Conservation (phyloP, 1,284 basidiomycete genomes). For the Mycena sp. region DNA sequence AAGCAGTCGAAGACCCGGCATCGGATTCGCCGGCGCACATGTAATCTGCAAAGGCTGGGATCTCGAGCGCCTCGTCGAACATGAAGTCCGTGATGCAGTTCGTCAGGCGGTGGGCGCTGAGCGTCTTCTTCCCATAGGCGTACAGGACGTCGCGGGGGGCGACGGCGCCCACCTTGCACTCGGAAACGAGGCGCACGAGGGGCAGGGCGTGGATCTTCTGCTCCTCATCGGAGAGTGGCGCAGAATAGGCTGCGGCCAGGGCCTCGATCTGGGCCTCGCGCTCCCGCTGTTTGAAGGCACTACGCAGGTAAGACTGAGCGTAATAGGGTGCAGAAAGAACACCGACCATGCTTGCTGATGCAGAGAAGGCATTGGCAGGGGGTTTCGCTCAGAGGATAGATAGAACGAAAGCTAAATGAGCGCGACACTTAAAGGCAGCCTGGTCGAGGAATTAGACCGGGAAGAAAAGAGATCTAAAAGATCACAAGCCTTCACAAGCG, state of each 20-base stretch:
- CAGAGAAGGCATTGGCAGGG: constrained; percentile 35
- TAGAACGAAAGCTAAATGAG: constrained; percentile 15
- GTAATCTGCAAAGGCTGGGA: constrained; percentile 49
- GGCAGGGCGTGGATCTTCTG: constrained; percentile 61
- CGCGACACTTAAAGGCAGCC: not conserved
- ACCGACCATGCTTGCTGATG: constrained; percentile 54
- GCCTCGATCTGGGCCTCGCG: constrained; percentile 54
- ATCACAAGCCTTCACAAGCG: constrained; percentile 3
- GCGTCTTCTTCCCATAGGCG: constrained; percentile 65
- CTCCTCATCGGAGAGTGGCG: constrained; percentile 57
- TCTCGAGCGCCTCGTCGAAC: constrained; percentile 59
- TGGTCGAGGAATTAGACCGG: constrained; percentile 10
- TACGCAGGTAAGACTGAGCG: constrained; percentile 36
- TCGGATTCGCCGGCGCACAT: constrained; percentile 50
- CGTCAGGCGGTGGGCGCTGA: constrained; percentile 65
- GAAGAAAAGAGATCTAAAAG: too few species aligned
- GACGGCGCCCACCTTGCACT: constrained; percentile 53
- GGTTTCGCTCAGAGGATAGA: not conserved
- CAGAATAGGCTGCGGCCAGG: constrained; percentile 50
- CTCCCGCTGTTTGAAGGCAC: constrained; percentile 59
- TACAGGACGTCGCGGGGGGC: constrained; percentile 58
- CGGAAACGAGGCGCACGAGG: constrained; percentile 58
- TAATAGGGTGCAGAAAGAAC: constrained; percentile 30
- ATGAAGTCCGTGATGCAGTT: constrained; percentile 75
- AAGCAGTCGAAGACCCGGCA: constrained; percentile 37